These are phyloP conservation scores for Beauveria sp. DNA, from an alignment of 2,329 filamentous ascomycete genomes.

Conservation along the genomic window DNA sequence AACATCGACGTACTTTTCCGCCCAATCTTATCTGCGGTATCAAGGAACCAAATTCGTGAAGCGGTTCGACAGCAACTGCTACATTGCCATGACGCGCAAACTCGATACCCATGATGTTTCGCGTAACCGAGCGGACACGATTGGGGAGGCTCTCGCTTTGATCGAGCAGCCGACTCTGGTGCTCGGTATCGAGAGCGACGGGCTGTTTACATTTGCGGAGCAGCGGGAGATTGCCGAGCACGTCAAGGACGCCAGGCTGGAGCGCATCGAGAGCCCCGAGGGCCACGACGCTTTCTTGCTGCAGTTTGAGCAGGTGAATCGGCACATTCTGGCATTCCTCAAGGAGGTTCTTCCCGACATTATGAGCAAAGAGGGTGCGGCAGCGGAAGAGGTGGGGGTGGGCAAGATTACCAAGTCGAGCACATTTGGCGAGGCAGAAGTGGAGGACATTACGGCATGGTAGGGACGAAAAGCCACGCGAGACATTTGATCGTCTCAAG, in stretches of 20 bases:
- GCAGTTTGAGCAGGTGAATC: slow-evolving; percentile 96
- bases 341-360: slow-evolving; percentile 78
- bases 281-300: slow-evolving; percentile 94
- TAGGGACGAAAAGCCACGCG: slow-evolving; percentile 27
- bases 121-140: slow-evolving; percentile 58
- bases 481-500: not conserved
- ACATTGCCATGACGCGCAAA: slow-evolving; percentile 97
- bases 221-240: slow-evolving; percentile 83
- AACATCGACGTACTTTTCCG: slow-evolving; percentile 87
- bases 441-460: slow-evolving; percentile 95
- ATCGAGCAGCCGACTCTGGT: slow-evolving; percentile 88
- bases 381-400: slow-evolving; percentile 42
- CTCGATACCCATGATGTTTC: slow-evolving; percentile 96
- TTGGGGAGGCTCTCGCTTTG: slow-evolving; percentile 67
- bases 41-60: slow-evolving; percentile 95
- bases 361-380: slow-evolving; percentile 57
- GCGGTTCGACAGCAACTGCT: slow-evolving; percentile 96
- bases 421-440: slow-evolving; percentile 91
- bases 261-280: slow-evolving; percentile 87
- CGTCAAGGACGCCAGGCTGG: slow-evolving; percentile 68
- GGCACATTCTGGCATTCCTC: slow-evolving; percentile 76
- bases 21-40: slow-evolving; percentile 94
- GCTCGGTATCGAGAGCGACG: slow-evolving; percentile 90
- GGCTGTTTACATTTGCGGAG: slow-evolving; percentile 93
- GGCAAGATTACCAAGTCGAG: slow-evolving; percentile 73